Evolutionary conservation across 2,329 filamentous ascomycete genomes (phyloP).

Genomic region (Diaporthe caulivora): DNA sequence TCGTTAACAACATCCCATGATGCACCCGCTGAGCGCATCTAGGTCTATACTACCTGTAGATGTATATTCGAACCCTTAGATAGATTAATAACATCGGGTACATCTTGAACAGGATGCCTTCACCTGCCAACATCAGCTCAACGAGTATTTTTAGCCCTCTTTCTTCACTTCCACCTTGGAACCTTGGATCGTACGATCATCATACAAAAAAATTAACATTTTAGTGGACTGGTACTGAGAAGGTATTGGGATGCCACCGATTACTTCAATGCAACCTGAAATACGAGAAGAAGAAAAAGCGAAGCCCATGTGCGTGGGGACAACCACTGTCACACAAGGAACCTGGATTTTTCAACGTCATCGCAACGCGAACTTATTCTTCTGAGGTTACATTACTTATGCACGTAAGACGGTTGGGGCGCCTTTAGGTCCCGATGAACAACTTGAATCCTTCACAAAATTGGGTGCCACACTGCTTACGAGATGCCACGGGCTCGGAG

Average conservation of each 20-base stretch:
- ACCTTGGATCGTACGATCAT: background rate
- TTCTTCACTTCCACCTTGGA: too few relatives aligned
- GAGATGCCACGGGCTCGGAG: background rate
- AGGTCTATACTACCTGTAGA: too few relatives aligned
- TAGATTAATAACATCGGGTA: too few relatives aligned
- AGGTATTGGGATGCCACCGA: background rate
- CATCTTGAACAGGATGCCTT: too few relatives aligned
- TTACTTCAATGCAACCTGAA: background rate
- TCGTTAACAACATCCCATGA: too few relatives aligned
- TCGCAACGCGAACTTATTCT: background rate
- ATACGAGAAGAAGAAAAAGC: background rate
- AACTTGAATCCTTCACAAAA: background rate
- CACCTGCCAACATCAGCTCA: too few relatives aligned
- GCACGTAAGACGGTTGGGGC: conserved; percentile 2
- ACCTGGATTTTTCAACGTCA: background rate
- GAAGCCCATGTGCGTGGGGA: background rate
- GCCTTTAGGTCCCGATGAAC: background rate
- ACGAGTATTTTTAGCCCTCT: too few relatives aligned
- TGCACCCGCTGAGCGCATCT: too few relatives aligned
- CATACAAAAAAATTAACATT: background rate
- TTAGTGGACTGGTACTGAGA: background rate
- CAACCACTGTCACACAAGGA: background rate
- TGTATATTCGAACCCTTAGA: too few relatives aligned
- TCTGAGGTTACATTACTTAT: background rate
- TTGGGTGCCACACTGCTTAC: background rate